Evolutionary conservation across 768 basidiomycete species (phyloP), one percentile per base, ranked within the genome.

Genomic region (Lentinula boryana): DNA sequence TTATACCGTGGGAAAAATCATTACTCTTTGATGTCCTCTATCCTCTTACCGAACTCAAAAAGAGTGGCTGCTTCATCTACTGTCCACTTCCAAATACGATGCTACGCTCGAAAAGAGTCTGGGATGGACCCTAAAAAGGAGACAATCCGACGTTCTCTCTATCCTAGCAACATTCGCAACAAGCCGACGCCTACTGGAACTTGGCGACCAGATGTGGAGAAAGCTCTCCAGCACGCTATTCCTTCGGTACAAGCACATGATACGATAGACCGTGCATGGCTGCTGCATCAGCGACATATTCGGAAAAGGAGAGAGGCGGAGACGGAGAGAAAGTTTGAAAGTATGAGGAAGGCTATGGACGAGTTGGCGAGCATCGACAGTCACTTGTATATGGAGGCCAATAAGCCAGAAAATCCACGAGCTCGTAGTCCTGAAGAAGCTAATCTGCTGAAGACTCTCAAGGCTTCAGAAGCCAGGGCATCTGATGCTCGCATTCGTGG

Each of bases 221-320:
- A 78, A 53, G 87, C 91, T 8, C 75, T 98, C 15, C 86, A 90
- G 65, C 82, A 81, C 58, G 91, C 91, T n/a, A 88, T 97, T 56
- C 92, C 93, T 12, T 92, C 91, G 3, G 83, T 80, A 4, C 93
- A 96, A 71, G 93, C 91, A 0, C 93, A 97, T 75, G 84, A 93
- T 63, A 97, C 93, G 2, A 94, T 97, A 57, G 88, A 93, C 64
- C 85, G 95, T 35, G 95, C 95, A 3, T 98, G 91, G 90, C 76
- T 87, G 56, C 80, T 98, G 10, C 86, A 93, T 74, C 80, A 84
- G 64, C 83, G 95, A 33, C 87, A 91, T 68, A 62, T 86, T 41
- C 84, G 95, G 44, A 84, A 88, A 68, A 76, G 80, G 63, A 80
- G 89, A 49, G 82, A 86, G 32, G 84, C 78, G 38, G 89, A 93